Conservation (phyloP, 495 filamentous ascomycete genomes). For the Penicillium psychrofluorescens region DNA sequence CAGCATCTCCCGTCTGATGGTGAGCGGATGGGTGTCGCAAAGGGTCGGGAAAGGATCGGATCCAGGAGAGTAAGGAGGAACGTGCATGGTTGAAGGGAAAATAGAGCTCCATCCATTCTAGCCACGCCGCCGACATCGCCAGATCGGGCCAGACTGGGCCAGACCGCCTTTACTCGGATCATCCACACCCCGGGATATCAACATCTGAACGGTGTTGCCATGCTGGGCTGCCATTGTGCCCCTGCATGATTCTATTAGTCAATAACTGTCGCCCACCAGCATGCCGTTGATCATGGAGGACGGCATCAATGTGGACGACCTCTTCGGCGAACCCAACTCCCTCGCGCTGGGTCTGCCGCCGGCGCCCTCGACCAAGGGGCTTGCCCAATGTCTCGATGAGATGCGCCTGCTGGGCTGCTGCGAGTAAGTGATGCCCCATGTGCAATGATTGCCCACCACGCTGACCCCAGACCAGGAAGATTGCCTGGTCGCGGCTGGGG, state of each 20-base stretch:
- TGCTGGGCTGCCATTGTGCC: constrained; percentile 3
- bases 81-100: no score
- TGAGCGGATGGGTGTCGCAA: no score
- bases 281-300: constrained; percentile 60
- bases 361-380: constrained; percentile 53
- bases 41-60: no score
- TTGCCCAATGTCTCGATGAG: constrained; percentile 71
- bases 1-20: no score
- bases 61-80: no score
- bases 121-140: no score
- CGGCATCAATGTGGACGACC: constrained; percentile 60
- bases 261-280: background rate
- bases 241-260: background rate
- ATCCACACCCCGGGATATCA: no score
- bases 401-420: constrained; percentile 71
- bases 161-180: no score
- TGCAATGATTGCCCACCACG: background rate
- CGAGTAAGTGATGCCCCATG: constrained; percentile 53
- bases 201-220: background rate
- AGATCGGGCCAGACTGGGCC: no score
- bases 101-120: no score
- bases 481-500: constrained; percentile 86
- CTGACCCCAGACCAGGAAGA: constrained; percentile 43
- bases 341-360: constrained; percentile 45
- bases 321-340: constrained; percentile 64